Percentiles rank a stretch among this genome's conserved stretches.
Conservation (phyloP, 2,329 filamentous ascomycete species). For the Alternaria alternata region DNA sequence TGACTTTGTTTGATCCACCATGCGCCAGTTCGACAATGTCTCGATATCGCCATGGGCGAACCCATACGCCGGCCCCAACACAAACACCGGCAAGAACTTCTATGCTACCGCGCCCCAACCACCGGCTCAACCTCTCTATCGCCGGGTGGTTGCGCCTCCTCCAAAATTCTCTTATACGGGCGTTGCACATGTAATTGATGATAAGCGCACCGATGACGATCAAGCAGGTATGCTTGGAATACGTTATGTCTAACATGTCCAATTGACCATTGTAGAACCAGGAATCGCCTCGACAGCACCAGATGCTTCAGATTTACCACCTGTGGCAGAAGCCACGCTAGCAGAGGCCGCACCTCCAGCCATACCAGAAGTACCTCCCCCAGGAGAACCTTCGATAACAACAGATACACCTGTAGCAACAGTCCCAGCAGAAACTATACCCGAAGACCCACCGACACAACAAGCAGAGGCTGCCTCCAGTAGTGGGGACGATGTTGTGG, state of each 20-base stretch:
- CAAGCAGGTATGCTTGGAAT: slow-evolving; percentile 27
- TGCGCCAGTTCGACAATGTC: slow-evolving; percentile 43
- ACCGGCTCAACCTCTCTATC: slow-evolving; percentile 29
- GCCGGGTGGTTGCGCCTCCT: slow-evolving; percentile 33
- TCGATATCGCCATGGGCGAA: slow-evolving; percentile 46
- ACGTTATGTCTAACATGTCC: slow-evolving; percentile 4
- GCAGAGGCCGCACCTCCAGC: slow-evolving; percentile 10
- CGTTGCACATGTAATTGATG: slow-evolving; percentile 32
- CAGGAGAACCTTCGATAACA: slow-evolving; percentile 8
- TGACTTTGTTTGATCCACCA: slow-evolving; percentile 35
- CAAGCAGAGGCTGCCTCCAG: slow-evolving; percentile 8
- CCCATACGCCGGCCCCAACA: slow-evolving; percentile 30
- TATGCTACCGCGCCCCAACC: slow-evolving; percentile 23
- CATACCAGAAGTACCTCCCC: slow-evolving; percentile 10
- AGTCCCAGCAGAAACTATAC: slow-evolving; percentile 10
- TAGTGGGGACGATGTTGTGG: slow-evolving; percentile 19
- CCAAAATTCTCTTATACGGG: slow-evolving; percentile 37
- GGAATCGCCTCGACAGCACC: slow-evolving; percentile 28
- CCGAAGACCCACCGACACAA: slow-evolving; percentile 4
- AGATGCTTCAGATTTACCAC: slow-evolving; percentile 27
- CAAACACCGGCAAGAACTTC: slow-evolving; percentile 24
- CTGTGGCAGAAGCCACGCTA: slow-evolving; percentile 9
- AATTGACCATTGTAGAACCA: slow-evolving; percentile 34
- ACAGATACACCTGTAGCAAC: slow-evolving; percentile 12
- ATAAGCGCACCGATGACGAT: slow-evolving; percentile 21